Conservation (phyloP, 345 rosid genomes). For the Brassica nigra region DNA sequence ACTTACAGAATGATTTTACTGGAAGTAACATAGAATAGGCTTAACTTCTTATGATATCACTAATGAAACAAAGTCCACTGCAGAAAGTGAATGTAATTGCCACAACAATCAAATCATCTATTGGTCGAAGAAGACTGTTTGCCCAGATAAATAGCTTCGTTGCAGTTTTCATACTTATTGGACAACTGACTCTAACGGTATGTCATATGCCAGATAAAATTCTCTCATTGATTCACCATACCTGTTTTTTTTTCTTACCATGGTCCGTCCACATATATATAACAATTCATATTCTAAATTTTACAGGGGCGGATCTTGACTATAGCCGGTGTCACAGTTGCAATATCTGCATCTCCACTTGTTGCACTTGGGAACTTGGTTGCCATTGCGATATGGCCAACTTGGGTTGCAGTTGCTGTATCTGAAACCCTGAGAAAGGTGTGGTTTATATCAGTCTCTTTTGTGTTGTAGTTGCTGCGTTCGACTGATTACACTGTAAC, state of each 20-base stretch:
- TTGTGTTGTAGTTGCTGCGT: background rate
- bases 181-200: conserved; percentile 92
- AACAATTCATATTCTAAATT: conserved; percentile 3
- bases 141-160: conserved; percentile 95
- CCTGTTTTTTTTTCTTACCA: background rate
- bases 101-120: conserved; percentile 65
- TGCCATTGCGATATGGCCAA: conserved; percentile 85
- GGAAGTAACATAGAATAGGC: conserved; percentile 1
- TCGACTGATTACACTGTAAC: background rate
- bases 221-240: background rate
- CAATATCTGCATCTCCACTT: conserved; percentile 80
- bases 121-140: conserved; percentile 80
- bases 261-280: background rate
- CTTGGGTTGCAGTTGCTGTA: conserved; percentile 74
- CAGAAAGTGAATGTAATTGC: conserved; percentile 95
- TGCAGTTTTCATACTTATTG: conserved; percentile 86
- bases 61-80: conserved; percentile 34
- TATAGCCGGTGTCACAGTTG: conserved; percentile 70
- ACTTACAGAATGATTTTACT: background rate
- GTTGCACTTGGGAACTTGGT: conserved; percentile 70
- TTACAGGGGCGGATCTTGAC: conserved; percentile 84
- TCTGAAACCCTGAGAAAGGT: conserved; percentile 95
- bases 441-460: conserved; percentile 12
- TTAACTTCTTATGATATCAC: background rate
- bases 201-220: background rate